A percentile compares a stretch with the other conserved stretches of the same genome.
phyloP scores from a whole-genome alignment of 768 basidiomycete genomes.

The Galerina marginata region DNA sequence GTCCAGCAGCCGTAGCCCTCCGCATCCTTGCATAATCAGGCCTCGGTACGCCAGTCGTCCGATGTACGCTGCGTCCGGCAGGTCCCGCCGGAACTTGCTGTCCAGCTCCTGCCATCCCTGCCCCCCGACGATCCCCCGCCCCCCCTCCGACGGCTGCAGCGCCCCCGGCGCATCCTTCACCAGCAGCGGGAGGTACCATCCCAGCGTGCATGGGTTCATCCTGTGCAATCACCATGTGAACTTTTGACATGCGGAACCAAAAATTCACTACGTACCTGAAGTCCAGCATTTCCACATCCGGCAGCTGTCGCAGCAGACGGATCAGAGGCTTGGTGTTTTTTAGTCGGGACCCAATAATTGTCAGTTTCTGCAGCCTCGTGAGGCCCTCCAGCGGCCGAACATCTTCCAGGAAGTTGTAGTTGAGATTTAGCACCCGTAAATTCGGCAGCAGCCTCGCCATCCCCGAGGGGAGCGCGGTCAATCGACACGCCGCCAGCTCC shows the following conservation, averaged over 20 bases:
- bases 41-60: constrained; percentile 91
- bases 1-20: constrained; percentile 74
- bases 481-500: constrained; percentile 86
- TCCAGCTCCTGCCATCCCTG: constrained; percentile 79
- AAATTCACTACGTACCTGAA: constrained; percentile 59
- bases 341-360: constrained; percentile 84
- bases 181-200: constrained; percentile 92
- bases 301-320: constrained; percentile 70
- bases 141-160: constrained; percentile 62
- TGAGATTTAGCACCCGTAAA: constrained; percentile 89
- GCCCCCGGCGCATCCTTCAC: constrained; percentile 72
- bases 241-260: constrained; percentile 16
- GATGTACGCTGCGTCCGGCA: constrained; percentile 89
- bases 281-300: constrained; percentile 88
- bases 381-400: constrained; percentile 71
- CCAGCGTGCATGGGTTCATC: constrained; percentile 97
- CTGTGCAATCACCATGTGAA: constrained; percentile 31
- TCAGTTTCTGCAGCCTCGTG: constrained; percentile 79
- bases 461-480: constrained; percentile 73
- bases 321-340: constrained; percentile 77
- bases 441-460: constrained; percentile 77
- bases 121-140: constrained; percentile 28
- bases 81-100: constrained; percentile 82
- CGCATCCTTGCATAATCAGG: constrained; percentile 79
- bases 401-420: constrained; percentile 95